Percentiles rank a stretch among this genome's conserved stretches.
These are phyloP conservation scores for Biscogniauxia sp. DNA, from an alignment of 2,329 filamentous ascomycete species.

Conservation along the genomic window DNA sequence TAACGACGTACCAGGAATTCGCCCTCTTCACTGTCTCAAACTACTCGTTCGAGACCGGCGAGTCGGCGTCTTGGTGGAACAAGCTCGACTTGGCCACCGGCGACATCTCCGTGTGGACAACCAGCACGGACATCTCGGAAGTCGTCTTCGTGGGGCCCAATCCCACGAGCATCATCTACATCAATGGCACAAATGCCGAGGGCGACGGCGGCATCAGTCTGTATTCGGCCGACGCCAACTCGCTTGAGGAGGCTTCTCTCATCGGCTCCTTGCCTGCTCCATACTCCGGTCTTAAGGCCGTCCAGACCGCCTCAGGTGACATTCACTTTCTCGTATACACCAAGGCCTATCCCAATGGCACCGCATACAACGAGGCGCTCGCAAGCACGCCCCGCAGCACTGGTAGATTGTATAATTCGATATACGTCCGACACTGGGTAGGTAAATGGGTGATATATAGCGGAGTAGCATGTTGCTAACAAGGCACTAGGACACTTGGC, in stretches of 20 bases:
- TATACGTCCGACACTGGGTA: constrained; percentile 59
- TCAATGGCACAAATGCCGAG: constrained; percentile 47
- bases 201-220: constrained; percentile 39
- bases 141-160: constrained; percentile 54
- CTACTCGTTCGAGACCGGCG: constrained; percentile 59
- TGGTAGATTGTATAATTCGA: constrained; percentile 54
- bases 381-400: constrained; percentile 45
- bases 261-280: constrained; percentile 38
- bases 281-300: constrained; percentile 38
- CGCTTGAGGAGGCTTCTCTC: constrained; percentile 28
- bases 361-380: constrained; percentile 52
- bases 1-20: constrained; percentile 33
- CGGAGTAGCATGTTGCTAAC: constrained; percentile 7
- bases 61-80: constrained; percentile 47
- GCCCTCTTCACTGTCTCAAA: constrained; percentile 50
- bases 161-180: constrained; percentile 45
- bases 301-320: constrained; percentile 29
- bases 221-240: constrained; percentile 36
- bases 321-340: constrained; percentile 45
- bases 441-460: constrained; percentile 5
- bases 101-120: constrained; percentile 50
- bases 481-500: constrained; percentile 43
- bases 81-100: constrained; percentile 54
- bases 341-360: constrained; percentile 55
- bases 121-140: constrained; percentile 54